Evolutionary conservation across 208 protist species (phyloP), one percentile per base, ranked within the genome.

Genomic region (Crithidia fasciculata): DNA sequence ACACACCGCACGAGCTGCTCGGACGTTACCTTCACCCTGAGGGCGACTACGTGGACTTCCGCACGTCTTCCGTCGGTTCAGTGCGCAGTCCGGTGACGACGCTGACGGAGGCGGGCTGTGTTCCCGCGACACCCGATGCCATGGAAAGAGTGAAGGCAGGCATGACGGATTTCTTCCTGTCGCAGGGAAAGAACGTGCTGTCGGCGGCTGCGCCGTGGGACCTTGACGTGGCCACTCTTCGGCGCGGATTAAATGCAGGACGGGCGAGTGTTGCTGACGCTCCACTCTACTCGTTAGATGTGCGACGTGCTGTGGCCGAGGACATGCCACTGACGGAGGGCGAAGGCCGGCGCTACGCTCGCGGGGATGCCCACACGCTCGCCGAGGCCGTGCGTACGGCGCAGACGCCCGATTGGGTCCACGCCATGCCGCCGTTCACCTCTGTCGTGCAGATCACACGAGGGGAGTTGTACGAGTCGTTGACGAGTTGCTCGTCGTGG

Each of bases 1-100:
- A 82, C 64, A 90, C 81, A 12, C 72, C 76, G 36, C 78, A 54
- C 60, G 53, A 58, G 16, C 36, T 55, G 0, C 47, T 97, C 2
- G 79, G 87, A 5, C 60, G 62, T 7, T 97, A 90, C 62, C 71
- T 97, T 44, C 77, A 79, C 65, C 49, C 78, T 0, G 88, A 93
- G 43, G 88, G 81, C 3, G 69, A 76, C n/a, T 88, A 88, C 59
- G 69, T 80, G 2, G 67, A 37, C 15, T 92, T 94, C 73, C 67
- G 58, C 3, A 91, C 84, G 6, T 74, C 80, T 10, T 78, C 89
- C 12, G 83, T 91, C 12, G 71, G 71, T 2, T 95, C 89, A 0
- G 88, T 95, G 54, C 84, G 89, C 50, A 92, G 88, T 0, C 80
- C 88, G 8, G 89, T 94, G 12, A 95, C 92, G 12, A 93, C 87